Evolutionary conservation across 306 rosid species (phyloP).

Genomic region (Pterocarpus macrocarpus): DNA sequence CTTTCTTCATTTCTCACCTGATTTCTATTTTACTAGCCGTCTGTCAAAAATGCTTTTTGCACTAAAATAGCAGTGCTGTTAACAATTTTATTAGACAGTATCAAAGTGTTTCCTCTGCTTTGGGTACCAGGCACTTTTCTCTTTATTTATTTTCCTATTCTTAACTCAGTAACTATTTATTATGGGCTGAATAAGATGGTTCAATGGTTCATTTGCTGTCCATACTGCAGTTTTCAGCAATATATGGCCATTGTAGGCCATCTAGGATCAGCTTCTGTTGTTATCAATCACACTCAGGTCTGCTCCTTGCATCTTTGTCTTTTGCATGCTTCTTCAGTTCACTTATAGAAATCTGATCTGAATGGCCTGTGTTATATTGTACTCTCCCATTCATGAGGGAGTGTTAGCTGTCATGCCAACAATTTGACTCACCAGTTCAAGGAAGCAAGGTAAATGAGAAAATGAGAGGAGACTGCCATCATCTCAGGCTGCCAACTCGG

Average conservation of each 20-base stretch:
- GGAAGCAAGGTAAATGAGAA: background rate
- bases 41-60: no score
- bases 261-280: slow-evolving; percentile 65
- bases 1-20: no score
- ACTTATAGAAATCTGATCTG: background rate
- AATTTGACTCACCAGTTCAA: slow-evolving; percentile 14
- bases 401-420: slow-evolving; percentile 38
- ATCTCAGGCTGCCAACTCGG: slow-evolving; percentile 6
- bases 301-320: background rate
- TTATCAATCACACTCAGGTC: slow-evolving; percentile 69
- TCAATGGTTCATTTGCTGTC: slow-evolving; percentile 46
- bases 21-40: no score
- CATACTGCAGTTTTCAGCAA: slow-evolving; percentile 67
- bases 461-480: background rate
- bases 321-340: background rate
- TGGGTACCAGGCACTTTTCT: background rate
- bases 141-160: background rate
- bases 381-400: background rate
- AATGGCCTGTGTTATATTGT: background rate
- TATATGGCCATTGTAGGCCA: slow-evolving; percentile 59
- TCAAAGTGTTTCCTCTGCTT: background rate
- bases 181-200: slow-evolving; percentile 61
- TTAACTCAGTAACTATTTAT: background rate
- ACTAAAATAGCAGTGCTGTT: background rate
- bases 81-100: background rate